These are phyloP conservation scores for Saturnispora kantuleensis DNA, from an alignment of 805 yeast genomes.

Conservation along the genomic window DNA sequence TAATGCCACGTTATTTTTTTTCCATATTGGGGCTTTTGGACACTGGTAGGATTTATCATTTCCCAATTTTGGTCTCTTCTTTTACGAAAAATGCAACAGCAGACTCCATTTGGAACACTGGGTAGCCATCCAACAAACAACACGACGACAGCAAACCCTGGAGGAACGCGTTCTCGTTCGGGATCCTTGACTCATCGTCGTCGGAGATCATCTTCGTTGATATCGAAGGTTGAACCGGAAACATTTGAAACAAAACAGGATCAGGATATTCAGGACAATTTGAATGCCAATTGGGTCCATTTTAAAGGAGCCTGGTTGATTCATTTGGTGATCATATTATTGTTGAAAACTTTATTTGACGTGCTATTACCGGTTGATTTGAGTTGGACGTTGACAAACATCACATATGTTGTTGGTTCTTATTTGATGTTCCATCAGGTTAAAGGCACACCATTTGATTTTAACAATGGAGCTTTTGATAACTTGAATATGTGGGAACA, in stretches of 20 bases:
- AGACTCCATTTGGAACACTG: too few species aligned
- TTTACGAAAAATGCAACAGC: too few species aligned
- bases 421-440: conserved; percentile 95
- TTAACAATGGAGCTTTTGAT: conserved; percentile 93
- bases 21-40: too few species aligned
- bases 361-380: conserved; percentile 70
- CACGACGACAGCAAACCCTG: too few species aligned
- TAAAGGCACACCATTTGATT: conserved; percentile 95
- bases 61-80: too few species aligned
- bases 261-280: conserved; percentile 77
- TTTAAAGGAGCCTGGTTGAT: conserved; percentile 94
- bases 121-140: not conserved
- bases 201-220: conserved; percentile 78
- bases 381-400: conserved; percentile 90
- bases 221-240: conserved; percentile 91
- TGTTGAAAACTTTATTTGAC: conserved; percentile 69
- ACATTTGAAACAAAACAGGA: conserved; percentile 86
- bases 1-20: too few species aligned
- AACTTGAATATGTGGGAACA: conserved; percentile 98
- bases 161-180: conserved; percentile 12
- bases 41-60: too few species aligned
- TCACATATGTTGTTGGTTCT: conserved; percentile 82
- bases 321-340: conserved; percentile 71
- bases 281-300: conserved; percentile 95
- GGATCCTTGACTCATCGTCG: conserved; percentile 26